Evolutionary conservation across 441 rosid species (phyloP), one percentile per base, ranked within the genome.

Genomic region (Populus hybrid): DNA sequence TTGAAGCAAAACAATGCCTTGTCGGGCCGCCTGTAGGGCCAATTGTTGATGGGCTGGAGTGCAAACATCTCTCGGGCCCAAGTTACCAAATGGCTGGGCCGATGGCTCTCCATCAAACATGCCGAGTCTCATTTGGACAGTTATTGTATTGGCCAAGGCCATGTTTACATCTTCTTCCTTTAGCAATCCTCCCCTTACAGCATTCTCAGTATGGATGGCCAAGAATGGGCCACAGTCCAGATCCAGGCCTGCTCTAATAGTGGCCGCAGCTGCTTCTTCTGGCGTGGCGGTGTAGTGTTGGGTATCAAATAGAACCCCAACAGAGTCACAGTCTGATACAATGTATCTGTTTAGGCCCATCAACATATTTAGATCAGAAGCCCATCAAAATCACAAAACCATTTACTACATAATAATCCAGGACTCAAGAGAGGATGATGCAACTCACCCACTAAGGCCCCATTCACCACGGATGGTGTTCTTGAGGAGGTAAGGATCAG

Each of bases 71-170:
- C 84, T 85, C 0, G 95, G 85, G 63, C 98, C 96, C 23, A 96
- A 81, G 23, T 86, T 78, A 5, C 95, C 98, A 32, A 84, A 93
- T 0, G 90, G 87, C 10, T 78, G 83, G 77, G 83, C 81, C 1
- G 83, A 80, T 64, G 93, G 93, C 69, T 90, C 90, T 0, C 99
- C 99, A 24, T 96, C 98, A 59, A 90, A 94, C 97, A 92, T 90
- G 4, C 98, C 99, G 1, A 96, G 84, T 81, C 99, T 91, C 97
- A 96, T 96, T 75, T 92, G 98, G 70, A 94, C 97, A 3, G 93
- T 84, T 12, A 92, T 68, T 1, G 93, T 90, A 78, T 94, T 91
- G 32, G 72, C 63, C 53, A 94, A 81, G 28, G 98, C 97, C 67
- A 71, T 75, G 77, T 93, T 85, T 2, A 96, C 77, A 21, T 96